Evolutionary conservation across 306 rosid genomes (phyloP).

Genomic region (Prunus salicina): DNA sequence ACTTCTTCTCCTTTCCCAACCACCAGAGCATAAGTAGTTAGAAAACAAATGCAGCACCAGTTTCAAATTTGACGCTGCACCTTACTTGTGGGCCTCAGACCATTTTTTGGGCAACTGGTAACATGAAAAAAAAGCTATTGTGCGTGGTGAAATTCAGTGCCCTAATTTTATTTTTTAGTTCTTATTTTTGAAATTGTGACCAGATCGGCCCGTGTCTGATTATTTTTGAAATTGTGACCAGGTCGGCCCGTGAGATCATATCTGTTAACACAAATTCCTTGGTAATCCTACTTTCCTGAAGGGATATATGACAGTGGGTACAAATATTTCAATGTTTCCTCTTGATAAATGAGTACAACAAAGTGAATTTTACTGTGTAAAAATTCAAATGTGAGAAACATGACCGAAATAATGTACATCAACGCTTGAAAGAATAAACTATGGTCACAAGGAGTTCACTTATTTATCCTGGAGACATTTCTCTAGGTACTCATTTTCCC

Average conservation of each 20-base stretch:
- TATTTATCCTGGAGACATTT: slow-evolving; percentile 28
- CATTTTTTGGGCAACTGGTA: not conserved
- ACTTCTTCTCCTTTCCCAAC: slow-evolving; percentile 2
- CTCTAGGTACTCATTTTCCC: slow-evolving; percentile 50
- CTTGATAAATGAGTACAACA: not conserved
- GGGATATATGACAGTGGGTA: too few species aligned
- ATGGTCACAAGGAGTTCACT: slow-evolving; percentile 1
- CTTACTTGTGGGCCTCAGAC: not conserved
- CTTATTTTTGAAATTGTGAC: not conserved
- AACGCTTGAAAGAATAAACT: slow-evolving; percentile 33
- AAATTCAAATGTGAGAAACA: not conserved
- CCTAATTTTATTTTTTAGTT: not conserved
- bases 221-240: not conserved
- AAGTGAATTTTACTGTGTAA: not conserved
- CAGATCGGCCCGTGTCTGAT: too few species aligned
- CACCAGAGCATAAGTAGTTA: not conserved
- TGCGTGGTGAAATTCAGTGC: not conserved
- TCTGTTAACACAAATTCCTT: too few species aligned
- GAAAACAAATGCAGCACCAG: slow-evolving; percentile 7
- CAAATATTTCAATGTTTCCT: not conserved
- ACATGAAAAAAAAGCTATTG: not conserved
- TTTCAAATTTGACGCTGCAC: slow-evolving; percentile 4
- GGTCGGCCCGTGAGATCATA: too few species aligned
- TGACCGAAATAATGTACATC: slow-evolving; percentile 15
- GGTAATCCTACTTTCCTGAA: too few species aligned